These are phyloP conservation scores for Theobroma grandiflorum DNA, from an alignment of 441 rosid species.

Conservation along the genomic window DNA sequence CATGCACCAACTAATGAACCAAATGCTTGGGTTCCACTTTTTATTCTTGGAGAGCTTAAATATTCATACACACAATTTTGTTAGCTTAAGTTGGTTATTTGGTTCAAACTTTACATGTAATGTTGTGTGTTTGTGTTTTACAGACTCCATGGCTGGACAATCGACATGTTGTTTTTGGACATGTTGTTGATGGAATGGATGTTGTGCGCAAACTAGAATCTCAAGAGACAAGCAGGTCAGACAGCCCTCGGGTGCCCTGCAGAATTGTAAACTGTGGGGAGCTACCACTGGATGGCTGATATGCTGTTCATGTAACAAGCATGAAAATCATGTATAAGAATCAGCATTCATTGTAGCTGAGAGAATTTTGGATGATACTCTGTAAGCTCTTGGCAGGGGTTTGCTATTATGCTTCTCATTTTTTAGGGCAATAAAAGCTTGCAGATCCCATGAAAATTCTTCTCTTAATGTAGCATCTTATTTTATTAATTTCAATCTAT, in stretches of 20 bases:
- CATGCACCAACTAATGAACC: too few species aligned
- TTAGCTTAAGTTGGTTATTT: neutral
- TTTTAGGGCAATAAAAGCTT: neutral
- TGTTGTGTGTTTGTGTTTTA: constrained; percentile 17
- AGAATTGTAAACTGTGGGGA: constrained; percentile 71
- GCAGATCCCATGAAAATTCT: neutral
- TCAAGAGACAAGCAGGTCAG: constrained; percentile 60
- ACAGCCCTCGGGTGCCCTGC: constrained; percentile 56
- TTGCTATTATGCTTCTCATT: neutral
- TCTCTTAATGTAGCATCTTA: neutral
- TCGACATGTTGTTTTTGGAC: constrained; percentile 76
- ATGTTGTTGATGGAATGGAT: constrained; percentile 68
- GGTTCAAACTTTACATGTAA: neutral
- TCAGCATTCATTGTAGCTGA: neutral
- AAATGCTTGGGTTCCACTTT: neutral
- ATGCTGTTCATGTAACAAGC: neutral
- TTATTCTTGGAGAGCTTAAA: neutral
- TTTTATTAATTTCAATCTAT: constrained; percentile 4
- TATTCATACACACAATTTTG: neutral
- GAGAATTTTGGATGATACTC: constrained; percentile 21
- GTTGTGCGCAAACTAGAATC: constrained; percentile 60
- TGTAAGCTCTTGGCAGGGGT: constrained; percentile 14
- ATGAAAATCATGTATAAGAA: neutral
- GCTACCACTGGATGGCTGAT: constrained; percentile 60
- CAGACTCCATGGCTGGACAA: constrained; percentile 78